Evolutionary conservation across 495 filamentous ascomycete species (phyloP).

Genomic region (Neurospora sp.): DNA sequence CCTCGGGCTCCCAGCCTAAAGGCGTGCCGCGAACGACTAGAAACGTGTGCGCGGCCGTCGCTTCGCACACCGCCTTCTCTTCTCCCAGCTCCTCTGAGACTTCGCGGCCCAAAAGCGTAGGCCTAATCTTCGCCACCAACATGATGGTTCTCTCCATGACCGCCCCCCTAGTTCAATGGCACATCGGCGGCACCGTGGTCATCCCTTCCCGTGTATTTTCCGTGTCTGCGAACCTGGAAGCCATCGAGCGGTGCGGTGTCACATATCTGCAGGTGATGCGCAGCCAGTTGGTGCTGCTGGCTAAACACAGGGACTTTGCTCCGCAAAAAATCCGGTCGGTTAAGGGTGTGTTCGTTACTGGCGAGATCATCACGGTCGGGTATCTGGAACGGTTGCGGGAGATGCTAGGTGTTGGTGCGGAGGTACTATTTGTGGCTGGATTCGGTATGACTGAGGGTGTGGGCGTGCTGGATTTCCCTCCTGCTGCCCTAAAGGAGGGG

Average conservation of each 20-base stretch:
- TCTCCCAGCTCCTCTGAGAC: not conserved
- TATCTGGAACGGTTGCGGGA: not conserved
- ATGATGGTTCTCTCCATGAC: not conserved
- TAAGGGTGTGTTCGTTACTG: not conserved
- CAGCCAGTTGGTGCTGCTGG: not conserved
- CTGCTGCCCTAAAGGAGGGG: not conserved
- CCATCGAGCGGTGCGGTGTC: not conserved
- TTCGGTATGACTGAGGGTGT: not conserved
- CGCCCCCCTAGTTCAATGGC: not conserved
- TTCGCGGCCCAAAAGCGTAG: not conserved
- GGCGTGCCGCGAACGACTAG: not conserved
- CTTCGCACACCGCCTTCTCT: not conserved
- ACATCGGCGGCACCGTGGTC: not conserved
- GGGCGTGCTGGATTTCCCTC: not conserved
- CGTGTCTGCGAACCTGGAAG: not conserved
- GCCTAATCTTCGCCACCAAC: not conserved
- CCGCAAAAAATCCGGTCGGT: not conserved
- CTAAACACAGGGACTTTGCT: not conserved
- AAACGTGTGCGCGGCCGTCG: not conserved
- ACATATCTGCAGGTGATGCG: not conserved
- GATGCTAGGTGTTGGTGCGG: not conserved
- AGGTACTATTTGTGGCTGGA: not conserved
- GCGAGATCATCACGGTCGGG: not conserved
- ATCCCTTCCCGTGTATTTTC: not conserved
- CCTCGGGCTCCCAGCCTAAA: not conserved